A percentile compares a stretch with the other conserved stretches of the same genome.
These are phyloP conservation scores for Martensiomyces pterosporus DNA, from an alignment of 192 early-diverging fungal genomes.

Conservation along the genomic window DNA sequence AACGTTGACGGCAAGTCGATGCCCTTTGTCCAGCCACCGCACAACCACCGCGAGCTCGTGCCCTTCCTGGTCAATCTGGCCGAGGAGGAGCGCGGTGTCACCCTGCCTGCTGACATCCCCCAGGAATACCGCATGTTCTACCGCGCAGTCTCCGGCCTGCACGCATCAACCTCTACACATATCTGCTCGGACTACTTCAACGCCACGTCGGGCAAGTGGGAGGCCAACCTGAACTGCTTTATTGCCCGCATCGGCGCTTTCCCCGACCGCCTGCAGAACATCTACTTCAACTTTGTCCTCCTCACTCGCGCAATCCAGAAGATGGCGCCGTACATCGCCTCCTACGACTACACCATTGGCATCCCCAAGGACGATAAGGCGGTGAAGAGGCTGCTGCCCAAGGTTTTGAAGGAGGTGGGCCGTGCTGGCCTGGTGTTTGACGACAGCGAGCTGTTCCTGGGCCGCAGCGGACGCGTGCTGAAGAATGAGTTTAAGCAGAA, in stretches of 20 bases:
- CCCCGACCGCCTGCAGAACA: slow-evolving; percentile 91
- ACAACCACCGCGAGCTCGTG: slow-evolving; percentile 43
- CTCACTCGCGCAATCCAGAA: slow-evolving; percentile 83
- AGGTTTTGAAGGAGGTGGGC: slow-evolving; percentile 25
- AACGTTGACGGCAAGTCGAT: slow-evolving; percentile 38
- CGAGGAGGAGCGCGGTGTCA: slow-evolving; percentile 49
- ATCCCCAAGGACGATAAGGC: slow-evolving; percentile 52
- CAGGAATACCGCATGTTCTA: slow-evolving; percentile 42
- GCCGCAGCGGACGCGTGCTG: slow-evolving; percentile 56
- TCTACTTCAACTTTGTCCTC: slow-evolving; percentile 92
- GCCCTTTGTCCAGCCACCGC: slow-evolving; percentile 54
- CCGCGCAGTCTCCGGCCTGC: slow-evolving; percentile 65
- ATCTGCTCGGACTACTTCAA: slow-evolving; percentile 95
- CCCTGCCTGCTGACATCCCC: slow-evolving; percentile 43
- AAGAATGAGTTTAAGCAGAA: slow-evolving; percentile 84
- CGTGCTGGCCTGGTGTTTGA: slow-evolving; percentile 73
- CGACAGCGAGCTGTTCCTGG: slow-evolving; percentile 80
- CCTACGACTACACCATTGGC: slow-evolving; percentile 75
- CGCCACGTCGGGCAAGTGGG: slow-evolving; percentile 84
- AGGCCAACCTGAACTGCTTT: slow-evolving; percentile 88
- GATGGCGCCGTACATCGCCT: slow-evolving; percentile 66
- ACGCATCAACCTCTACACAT: slow-evolving; percentile 95
- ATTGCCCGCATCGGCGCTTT: slow-evolving; percentile 78
- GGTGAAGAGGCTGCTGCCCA: slow-evolving; percentile 33
- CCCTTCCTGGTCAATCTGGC: slow-evolving; percentile 53